Percentiles rank a stretch among this genome's conserved stretches.
phyloP scores from a whole-genome alignment of 225 moss, liverwort and hornwort species.

The Bryum argenteum region DNA sequence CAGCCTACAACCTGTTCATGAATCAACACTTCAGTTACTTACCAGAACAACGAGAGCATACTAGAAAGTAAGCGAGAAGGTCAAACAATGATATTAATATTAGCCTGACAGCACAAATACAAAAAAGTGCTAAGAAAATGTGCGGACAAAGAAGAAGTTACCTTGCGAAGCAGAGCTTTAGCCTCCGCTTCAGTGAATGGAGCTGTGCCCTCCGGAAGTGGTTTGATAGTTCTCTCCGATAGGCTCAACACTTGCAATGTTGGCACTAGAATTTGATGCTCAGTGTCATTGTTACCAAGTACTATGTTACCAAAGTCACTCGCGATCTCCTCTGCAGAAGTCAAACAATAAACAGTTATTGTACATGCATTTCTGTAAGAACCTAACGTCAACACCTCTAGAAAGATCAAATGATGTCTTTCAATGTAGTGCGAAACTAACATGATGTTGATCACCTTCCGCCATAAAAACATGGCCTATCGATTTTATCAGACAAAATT shows the following conservation, averaged over 20 bases:
- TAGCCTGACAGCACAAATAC: not conserved
- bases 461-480: not conserved
- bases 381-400: not conserved
- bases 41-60: conserved; percentile 2
- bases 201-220: conserved; percentile 31
- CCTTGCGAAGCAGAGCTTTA: conserved; percentile 55
- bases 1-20: conserved; percentile 66
- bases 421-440: not conserved
- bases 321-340: conserved; percentile 33
- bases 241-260: conserved; percentile 37
- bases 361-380: not conserved
- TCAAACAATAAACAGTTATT: not conserved
- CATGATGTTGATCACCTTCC: not conserved
- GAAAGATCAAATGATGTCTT: not conserved
- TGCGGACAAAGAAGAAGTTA: not conserved
- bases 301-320: conserved; percentile 47
- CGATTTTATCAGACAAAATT: no score
- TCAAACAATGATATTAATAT: not conserved
- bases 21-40: not conserved
- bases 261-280: conserved; percentile 48
- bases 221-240: conserved; percentile 34
- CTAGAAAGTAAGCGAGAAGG: not conserved
- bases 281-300: conserved; percentile 35
- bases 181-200: conserved; percentile 44
- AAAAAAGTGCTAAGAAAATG: not conserved